phyloP scores from a whole-genome alignment of 1,284 basidiomycete genomes.

The Coniferiporia sulphurascens region DNA sequence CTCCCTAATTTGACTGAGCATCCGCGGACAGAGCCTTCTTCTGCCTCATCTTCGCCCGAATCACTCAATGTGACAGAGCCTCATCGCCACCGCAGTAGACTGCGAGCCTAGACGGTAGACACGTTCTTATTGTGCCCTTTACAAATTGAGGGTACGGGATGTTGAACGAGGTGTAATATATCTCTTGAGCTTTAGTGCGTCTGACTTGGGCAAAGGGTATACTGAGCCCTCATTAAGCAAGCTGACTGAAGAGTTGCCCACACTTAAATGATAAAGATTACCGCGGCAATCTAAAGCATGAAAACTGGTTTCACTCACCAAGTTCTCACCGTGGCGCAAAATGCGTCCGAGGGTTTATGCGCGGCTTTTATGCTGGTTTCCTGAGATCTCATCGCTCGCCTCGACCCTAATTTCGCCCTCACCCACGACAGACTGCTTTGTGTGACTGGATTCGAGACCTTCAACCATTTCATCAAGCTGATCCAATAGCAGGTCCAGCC shows the following conservation, averaged over 20 bases:
- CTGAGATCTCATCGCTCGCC: not conserved
- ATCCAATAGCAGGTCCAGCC: slow-evolving; percentile 50
- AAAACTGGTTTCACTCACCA: not conserved
- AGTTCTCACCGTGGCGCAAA: not conserved
- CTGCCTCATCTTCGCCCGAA: not conserved
- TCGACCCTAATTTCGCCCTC: not conserved
- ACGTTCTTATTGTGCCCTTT: too few relatives aligned
- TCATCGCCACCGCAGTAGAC: too few relatives aligned
- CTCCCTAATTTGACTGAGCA: not conserved
- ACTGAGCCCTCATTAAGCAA: not conserved
- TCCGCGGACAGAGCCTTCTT: not conserved
- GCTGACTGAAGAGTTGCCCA: not conserved
- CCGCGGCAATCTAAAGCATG: not conserved
- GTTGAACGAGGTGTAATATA: too few relatives aligned
- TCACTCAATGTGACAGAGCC: too few relatives aligned
- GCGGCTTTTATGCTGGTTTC: not conserved
- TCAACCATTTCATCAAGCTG: slow-evolving; percentile 52
- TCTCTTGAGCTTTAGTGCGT: too few relatives aligned
- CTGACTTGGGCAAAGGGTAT: too few relatives aligned
- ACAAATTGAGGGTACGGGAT: too few relatives aligned
- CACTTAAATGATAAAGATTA: not conserved
- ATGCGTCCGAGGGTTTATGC: too few relatives aligned
- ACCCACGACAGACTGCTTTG: slow-evolving; percentile 4
- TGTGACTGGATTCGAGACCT: slow-evolving; percentile 32
- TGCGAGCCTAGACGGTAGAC: too few relatives aligned